A percentile compares a stretch with the other conserved stretches of the same genome.
Evolutionary conservation across 306 rosid genomes (phyloP).

Genomic region (Neltuma alba): DNA sequence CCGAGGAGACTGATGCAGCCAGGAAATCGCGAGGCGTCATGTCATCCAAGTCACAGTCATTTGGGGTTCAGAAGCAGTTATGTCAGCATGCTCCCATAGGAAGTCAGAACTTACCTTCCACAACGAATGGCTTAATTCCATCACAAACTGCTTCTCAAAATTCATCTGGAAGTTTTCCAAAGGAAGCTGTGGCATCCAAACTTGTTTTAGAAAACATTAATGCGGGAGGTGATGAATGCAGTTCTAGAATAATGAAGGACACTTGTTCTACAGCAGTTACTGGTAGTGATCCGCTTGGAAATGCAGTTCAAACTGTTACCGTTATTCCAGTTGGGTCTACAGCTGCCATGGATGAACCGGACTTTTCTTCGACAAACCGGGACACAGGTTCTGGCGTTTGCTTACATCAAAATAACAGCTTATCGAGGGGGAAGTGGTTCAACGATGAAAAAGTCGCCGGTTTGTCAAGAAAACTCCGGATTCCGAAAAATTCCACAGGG

Average conservation of each 20-base stretch:
- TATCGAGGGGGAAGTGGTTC: slow-evolving; percentile 30
- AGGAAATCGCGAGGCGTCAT: slow-evolving; percentile 4
- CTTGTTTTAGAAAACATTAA: slow-evolving; percentile 31
- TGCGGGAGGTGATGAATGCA: slow-evolving; percentile 22
- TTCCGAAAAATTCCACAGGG: slow-evolving; percentile 30
- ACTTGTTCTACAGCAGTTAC: slow-evolving; percentile 38
- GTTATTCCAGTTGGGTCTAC: slow-evolving; percentile 39
- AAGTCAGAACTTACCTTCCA: slow-evolving; percentile 37
- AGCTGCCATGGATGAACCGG: slow-evolving; percentile 40
- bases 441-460: slow-evolving; percentile 33
- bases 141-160: slow-evolving; percentile 36
- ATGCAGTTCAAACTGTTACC: slow-evolving; percentile 35
- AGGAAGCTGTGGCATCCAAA: slow-evolving; percentile 34
- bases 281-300: slow-evolving; percentile 33
- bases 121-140: slow-evolving; percentile 32
- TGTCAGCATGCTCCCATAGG: slow-evolving; percentile 22
- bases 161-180: slow-evolving; percentile 35
- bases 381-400: slow-evolving; percentile 33
- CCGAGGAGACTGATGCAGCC: slow-evolving; percentile 31
- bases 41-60: slow-evolving; percentile 36
- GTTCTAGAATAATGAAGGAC: slow-evolving; percentile 33
- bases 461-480: slow-evolving; percentile 41
- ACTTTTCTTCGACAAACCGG: slow-evolving; percentile 33
- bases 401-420: slow-evolving; percentile 39
- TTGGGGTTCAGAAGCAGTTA: slow-evolving; percentile 37